Evolutionary conservation across 2,329 filamentous ascomycete species (phyloP).

Genomic region (Raffaelea ambrosiae): DNA sequence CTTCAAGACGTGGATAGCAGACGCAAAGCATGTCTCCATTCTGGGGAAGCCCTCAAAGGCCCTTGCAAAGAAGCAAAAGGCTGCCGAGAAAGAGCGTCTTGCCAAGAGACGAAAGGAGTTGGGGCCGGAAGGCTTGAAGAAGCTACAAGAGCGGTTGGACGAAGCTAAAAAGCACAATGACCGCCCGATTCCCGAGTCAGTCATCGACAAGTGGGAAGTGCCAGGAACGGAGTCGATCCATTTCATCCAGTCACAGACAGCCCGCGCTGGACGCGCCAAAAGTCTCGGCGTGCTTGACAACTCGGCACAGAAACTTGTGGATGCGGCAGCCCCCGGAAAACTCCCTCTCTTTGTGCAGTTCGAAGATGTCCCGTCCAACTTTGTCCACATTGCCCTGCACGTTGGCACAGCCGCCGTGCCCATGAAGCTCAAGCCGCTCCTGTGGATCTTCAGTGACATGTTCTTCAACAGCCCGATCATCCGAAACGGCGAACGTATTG

Average conservation of each 20-base stretch:
- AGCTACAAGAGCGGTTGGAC: slow-evolving; percentile 67
- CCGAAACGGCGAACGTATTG: slow-evolving; percentile 64
- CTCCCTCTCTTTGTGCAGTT: slow-evolving; percentile 87
- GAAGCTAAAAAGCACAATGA: slow-evolving; percentile 84
- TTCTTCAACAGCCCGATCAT: slow-evolving; percentile 90
- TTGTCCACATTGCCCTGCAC: slow-evolving; percentile 76
- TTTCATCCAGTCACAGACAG: slow-evolving; percentile 83
- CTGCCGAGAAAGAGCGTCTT: slow-evolving; percentile 69
- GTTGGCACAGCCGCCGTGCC: slow-evolving; percentile 72
- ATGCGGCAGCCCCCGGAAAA: slow-evolving; percentile 45
- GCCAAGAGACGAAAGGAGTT: slow-evolving; percentile 70
- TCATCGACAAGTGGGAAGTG: slow-evolving; percentile 76
- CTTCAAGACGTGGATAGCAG: slow-evolving; percentile 72
- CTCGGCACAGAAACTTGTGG: slow-evolving; percentile 65
- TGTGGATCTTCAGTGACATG: slow-evolving; percentile 78
- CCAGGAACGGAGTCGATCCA: slow-evolving; percentile 86
- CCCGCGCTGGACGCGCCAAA: slow-evolving; percentile 70
- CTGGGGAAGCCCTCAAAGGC: slow-evolving; percentile 78
- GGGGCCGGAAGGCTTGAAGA: slow-evolving; percentile 71
- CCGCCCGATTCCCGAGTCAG: slow-evolving; percentile 67
- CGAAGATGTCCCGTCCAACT: slow-evolving; percentile 87
- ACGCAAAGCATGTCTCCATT: slow-evolving; percentile 80
- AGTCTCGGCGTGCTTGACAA: slow-evolving; percentile 60
- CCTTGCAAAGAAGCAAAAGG: slow-evolving; percentile 72
- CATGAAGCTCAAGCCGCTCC: slow-evolving; percentile 72